phyloP scores from a whole-genome alignment of 495 filamentous ascomycete genomes.

The Tuber brumale region DNA sequence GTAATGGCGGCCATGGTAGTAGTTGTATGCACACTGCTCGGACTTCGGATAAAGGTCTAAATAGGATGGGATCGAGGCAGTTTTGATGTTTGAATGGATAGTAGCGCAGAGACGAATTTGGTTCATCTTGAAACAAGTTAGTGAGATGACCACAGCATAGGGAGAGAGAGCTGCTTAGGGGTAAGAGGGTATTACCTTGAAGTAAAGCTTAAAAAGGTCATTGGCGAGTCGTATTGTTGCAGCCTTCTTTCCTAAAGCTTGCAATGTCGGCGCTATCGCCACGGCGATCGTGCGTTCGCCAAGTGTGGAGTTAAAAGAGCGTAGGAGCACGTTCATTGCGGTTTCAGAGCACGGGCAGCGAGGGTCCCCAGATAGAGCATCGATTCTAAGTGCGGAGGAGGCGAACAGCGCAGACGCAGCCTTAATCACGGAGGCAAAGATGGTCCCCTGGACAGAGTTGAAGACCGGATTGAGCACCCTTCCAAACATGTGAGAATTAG shows the following conservation, averaged over 20 bases:
- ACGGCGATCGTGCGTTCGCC: constrained; percentile 62
- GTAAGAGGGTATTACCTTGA: constrained; percentile 53
- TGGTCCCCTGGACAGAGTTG: constrained; percentile 66
- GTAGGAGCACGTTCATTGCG: constrained; percentile 56
- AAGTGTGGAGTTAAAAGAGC: constrained; percentile 84
- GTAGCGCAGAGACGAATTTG: constrained; percentile 66
- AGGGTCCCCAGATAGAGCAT: constrained; percentile 57
- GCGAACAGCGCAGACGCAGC: constrained; percentile 64
- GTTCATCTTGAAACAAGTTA: constrained; percentile 46
- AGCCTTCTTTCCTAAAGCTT: constrained; percentile 70
- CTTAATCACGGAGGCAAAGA: constrained; percentile 70
- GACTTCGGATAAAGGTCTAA: constrained; percentile 55
- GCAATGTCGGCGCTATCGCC: constrained; percentile 45
- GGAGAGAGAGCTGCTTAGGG: not conserved
- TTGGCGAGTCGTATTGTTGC: constrained; percentile 90
- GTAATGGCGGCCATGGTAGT: constrained; percentile 85
- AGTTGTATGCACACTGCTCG: constrained; percentile 84
- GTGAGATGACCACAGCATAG: constrained; percentile 20
- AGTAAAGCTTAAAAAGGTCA: constrained; percentile 78
- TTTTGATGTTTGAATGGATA: constrained; percentile 77
- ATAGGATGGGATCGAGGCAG: constrained; percentile 33
- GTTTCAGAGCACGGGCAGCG: constrained; percentile 57
- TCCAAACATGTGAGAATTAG: not conserved
- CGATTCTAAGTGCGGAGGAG: constrained; percentile 24
- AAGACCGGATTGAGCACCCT: constrained; percentile 60